Conservation (phyloP, 2,329 filamentous ascomycete genomes). For the Diaporthe sp. region DNA sequence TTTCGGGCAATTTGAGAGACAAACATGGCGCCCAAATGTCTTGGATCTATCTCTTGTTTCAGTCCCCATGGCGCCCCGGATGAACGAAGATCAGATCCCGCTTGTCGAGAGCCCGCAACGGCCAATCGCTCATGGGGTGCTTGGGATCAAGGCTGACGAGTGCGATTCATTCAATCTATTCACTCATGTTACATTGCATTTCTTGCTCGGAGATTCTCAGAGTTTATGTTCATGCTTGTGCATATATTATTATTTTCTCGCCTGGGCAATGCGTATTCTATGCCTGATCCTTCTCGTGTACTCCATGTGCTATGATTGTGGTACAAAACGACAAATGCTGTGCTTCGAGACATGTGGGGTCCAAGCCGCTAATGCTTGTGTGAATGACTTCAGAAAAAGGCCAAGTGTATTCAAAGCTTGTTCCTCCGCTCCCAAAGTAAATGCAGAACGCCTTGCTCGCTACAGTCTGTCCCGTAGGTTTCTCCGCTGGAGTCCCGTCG, state of each 20-base stretch:
- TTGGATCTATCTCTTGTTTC: not conserved
- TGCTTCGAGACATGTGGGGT: not conserved
- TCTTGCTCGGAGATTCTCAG: not conserved
- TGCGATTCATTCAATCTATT: too few species aligned
- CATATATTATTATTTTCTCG: not conserved
- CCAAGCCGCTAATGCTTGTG: not conserved
- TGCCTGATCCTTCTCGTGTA: not conserved
- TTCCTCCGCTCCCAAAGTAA: not conserved
- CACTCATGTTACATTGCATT: not conserved
- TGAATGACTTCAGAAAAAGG: not conserved
- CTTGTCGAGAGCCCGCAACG: not conserved
- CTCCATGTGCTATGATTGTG: conserved; percentile 10
- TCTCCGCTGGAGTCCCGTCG: conserved; percentile 15
- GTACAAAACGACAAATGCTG: not conserved
- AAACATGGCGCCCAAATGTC: not conserved
- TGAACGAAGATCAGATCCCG: not conserved
- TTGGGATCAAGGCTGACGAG: not conserved
- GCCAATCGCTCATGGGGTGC: not conserved
- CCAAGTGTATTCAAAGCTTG: not conserved
- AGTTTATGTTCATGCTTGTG: not conserved
- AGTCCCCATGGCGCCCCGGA: not conserved
- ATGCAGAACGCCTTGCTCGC: conserved; percentile 29
- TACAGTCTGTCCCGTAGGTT: not conserved
- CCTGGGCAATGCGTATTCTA: conserved; percentile 23
- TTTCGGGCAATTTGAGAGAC: conserved; percentile 5